A percentile compares a stretch with the other conserved stretches of the same genome.
These are phyloP conservation scores for Coemansia sp. DNA, from an alignment of 192 early-diverging fungal genomes.

Conservation along the genomic window DNA sequence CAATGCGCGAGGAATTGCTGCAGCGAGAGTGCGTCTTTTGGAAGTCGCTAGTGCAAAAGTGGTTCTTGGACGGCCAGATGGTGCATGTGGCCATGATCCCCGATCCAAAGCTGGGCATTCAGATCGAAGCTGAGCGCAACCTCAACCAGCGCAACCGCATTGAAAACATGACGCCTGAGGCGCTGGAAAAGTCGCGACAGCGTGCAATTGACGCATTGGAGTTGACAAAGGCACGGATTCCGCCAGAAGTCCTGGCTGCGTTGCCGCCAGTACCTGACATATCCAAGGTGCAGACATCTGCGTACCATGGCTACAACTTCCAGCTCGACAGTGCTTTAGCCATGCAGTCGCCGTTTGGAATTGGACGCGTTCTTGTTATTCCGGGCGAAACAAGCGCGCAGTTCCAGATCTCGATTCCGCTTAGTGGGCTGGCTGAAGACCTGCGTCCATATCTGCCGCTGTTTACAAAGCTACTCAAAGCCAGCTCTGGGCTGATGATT, in stretches of 20 bases:
- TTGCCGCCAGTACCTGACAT: slow-evolving; percentile 73
- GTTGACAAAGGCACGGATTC: slow-evolving; percentile 47
- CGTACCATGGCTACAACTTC: slow-evolving; percentile 27
- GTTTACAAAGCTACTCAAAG: slow-evolving; percentile 26
- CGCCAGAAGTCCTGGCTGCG: slow-evolving; percentile 57
- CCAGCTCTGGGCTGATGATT: slow-evolving; percentile 31
- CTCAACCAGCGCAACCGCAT: slow-evolving; percentile 38
- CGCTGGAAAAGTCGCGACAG: slow-evolving; percentile 29
- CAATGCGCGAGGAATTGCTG: slow-evolving; percentile 38
- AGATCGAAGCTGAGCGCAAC: slow-evolving; percentile 51
- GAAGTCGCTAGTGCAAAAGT: slow-evolving; percentile 41
- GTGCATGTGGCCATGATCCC: slow-evolving; percentile 44
- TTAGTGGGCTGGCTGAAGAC: slow-evolving; percentile 30
- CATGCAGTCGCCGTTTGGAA: slow-evolving; percentile 33
- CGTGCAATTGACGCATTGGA: slow-evolving; percentile 46
- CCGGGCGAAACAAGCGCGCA: slow-evolving; percentile 17
- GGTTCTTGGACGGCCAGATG: slow-evolving; percentile 37
- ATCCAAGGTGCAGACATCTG: slow-evolving; percentile 25
- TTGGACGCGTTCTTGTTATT: slow-evolving; percentile 32
- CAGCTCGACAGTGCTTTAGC: slow-evolving; percentile 3
- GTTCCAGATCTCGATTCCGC: slow-evolving; percentile 48
- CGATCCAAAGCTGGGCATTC: slow-evolving; percentile 43
- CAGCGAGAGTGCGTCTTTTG: slow-evolving; percentile 33
- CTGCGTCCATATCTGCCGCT: slow-evolving; percentile 40
- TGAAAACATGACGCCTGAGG: slow-evolving; percentile 26